A percentile compares a stretch with the other conserved stretches of the same genome.
Conservation (phyloP, 148 eudicot species). For the Chenopodium berlandieri region DNA sequence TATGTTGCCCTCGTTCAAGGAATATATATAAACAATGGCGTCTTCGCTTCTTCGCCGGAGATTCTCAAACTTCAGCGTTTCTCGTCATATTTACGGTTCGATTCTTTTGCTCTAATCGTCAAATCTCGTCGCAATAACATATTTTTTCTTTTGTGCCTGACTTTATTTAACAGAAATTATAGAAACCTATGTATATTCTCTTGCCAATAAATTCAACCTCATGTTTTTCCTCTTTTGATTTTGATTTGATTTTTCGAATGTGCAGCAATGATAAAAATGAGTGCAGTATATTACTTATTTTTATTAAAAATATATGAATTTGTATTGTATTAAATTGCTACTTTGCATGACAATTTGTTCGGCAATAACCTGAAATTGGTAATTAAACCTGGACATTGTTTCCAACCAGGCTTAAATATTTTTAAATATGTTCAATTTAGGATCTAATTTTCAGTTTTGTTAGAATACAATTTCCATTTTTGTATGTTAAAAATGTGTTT, state of each 20-base stretch:
- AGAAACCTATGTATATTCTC: neutral
- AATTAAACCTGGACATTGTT: neutral
- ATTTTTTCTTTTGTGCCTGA: neutral
- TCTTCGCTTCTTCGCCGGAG: constrained; percentile 50
- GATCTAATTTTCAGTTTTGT: too few species aligned
- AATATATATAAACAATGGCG: constrained; percentile 30
- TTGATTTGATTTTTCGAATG: neutral
- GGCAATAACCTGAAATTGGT: neutral
- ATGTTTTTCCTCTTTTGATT: neutral
- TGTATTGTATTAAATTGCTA: neutral
- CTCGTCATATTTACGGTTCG: constrained; percentile 30
- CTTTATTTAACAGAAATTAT: neutral
- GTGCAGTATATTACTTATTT: neutral
- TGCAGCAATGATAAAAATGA: neutral
- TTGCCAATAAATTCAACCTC: neutral
- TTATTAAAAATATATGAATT: neutral
- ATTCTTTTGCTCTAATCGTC: constrained; percentile 10
- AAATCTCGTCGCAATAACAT: neutral
- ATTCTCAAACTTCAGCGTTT: constrained; percentile 8
- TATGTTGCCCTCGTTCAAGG: neutral
- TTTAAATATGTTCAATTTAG: too few species aligned
- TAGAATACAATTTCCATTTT: too few species aligned
- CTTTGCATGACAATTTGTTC: neutral
- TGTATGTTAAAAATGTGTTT: too few species aligned
- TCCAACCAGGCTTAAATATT: too few species aligned